Base-by-base conservation (phyloP, 352 stramenopile species). In the Pythium oligandrum region DNA sequence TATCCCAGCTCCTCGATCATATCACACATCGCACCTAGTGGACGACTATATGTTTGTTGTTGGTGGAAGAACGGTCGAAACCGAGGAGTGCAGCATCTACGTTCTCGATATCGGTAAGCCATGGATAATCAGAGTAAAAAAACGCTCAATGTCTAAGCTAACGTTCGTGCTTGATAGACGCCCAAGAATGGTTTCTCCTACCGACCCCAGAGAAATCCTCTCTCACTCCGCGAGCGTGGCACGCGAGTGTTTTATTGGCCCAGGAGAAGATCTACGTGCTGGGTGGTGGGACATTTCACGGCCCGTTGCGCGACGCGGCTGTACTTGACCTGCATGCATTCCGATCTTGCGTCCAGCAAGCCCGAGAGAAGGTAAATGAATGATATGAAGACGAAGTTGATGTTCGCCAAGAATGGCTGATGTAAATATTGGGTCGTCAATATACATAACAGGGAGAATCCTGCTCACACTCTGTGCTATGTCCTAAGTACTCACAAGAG, bases 21-120 rank as follows among this genome's bases (percentile, higher is more conserved):
- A 89, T 39, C 79, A 90, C 60, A 86, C 75, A 1, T 75, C 71
- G 0, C 78, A 88, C 42, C 44, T 69, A 4, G 31, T 89, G 10
- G 70, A 57, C 2, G 54, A 68, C 3, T 80, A 64, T 53, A 68
- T 93, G 53, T 57, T 90, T 35, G 59, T 90, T n/a, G 48, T 88
- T 53, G 78, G 75, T 37, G 82, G 82, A 17, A 75, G 81, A 17
- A 84, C 70, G 44, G 52, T 57, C 2, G 59, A 78, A 17, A 51
- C 36, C 2, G 76, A 86, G 48, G 73, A 87, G 40, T 55, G 45
- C 1, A 63, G 51, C 6, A 64, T 88, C 10, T 89, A 76, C 32
- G 47, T 86, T 55, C 60, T 93, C 30, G 78, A 93, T 44, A 63
- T 73, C 35, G 63, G 56, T 65, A 58, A 12, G 48, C 37, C 26